These are phyloP conservation scores for Hypoxylon rickii DNA, from an alignment of 495 filamentous ascomycete genomes.

Conservation along the genomic window DNA sequence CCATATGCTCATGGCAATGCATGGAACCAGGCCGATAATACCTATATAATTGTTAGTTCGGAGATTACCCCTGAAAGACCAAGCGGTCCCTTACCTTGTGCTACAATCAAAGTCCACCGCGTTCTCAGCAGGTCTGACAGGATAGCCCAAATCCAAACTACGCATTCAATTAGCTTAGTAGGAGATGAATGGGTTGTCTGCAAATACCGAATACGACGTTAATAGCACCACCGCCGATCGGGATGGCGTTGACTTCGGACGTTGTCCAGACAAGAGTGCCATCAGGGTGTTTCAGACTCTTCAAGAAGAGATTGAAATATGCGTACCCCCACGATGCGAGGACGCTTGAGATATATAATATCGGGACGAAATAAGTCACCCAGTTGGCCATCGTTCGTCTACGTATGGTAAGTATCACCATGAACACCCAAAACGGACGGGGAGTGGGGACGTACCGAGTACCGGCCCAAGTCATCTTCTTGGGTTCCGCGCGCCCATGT, in stretches of 20 bases:
- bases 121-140: conserved; percentile 44
- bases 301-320: conserved; percentile 48
- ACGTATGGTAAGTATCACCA: conserved; percentile 8
- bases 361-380: conserved; percentile 43
- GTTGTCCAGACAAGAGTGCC: conserved; percentile 42
- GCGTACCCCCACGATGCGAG: conserved; percentile 46
- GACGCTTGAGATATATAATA: conserved; percentile 44
- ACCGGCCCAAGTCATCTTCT: conserved; percentile 44
- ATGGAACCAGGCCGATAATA: conserved; percentile 44
- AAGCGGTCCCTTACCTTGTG: conserved; percentile 36
- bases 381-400: conserved; percentile 43
- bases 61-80: background rate
- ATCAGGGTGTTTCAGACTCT: conserved; percentile 40
- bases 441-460: conserved; percentile 30
- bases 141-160: conserved; percentile 49
- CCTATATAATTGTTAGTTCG: conserved; percentile 17
- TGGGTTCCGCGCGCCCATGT: conserved; percentile 42
- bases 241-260: conserved; percentile 45
- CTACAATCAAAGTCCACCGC: conserved; percentile 43
- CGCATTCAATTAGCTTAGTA: conserved; percentile 1
- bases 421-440: background rate
- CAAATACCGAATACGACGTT: conserved; percentile 44
- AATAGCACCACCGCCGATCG: conserved; percentile 43
- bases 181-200: background rate
- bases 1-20: conserved; percentile 47